phyloP scores from a whole-genome alignment of 441 rosid species.

The Populus hybrid region DNA sequence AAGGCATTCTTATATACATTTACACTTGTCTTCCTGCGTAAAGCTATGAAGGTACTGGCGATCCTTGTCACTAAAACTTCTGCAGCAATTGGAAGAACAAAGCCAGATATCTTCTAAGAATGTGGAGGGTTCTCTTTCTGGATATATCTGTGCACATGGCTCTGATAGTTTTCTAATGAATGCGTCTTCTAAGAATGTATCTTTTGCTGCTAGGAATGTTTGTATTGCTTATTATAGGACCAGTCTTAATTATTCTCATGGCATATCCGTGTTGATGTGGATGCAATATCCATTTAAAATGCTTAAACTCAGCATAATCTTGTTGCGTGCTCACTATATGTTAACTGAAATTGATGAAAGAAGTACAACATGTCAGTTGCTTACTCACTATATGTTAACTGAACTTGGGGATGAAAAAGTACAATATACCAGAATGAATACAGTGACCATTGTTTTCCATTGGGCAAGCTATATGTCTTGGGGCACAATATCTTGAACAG shows the following conservation, averaged over 20 bases:
- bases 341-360: neutral
- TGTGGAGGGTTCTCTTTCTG: conserved; percentile 73
- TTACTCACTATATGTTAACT: neutral
- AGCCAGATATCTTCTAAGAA: too few species aligned
- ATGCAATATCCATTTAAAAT: neutral
- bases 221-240: conserved; percentile 2
- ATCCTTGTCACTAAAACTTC: conserved; percentile 91
- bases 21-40: conserved; percentile 2
- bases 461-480: neutral
- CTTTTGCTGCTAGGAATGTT: neutral
- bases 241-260: neutral
- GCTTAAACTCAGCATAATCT: neutral
- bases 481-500: neutral
- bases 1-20: neutral
- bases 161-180: conserved; percentile 15
- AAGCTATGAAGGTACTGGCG: conserved; percentile 99
- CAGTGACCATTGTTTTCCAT: neutral
- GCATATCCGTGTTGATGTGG: neutral
- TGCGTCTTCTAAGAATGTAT: neutral
- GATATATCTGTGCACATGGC: conserved; percentile 29
- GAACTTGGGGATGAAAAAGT: neutral
- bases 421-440: neutral
- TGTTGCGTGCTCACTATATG: neutral
- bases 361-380: neutral
- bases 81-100: conserved; percentile 91